Evolutionary conservation across 2,329 filamentous ascomycete species (phyloP), one percentile per base, ranked within the genome.

Genomic region (Xylogone sp.): DNA sequence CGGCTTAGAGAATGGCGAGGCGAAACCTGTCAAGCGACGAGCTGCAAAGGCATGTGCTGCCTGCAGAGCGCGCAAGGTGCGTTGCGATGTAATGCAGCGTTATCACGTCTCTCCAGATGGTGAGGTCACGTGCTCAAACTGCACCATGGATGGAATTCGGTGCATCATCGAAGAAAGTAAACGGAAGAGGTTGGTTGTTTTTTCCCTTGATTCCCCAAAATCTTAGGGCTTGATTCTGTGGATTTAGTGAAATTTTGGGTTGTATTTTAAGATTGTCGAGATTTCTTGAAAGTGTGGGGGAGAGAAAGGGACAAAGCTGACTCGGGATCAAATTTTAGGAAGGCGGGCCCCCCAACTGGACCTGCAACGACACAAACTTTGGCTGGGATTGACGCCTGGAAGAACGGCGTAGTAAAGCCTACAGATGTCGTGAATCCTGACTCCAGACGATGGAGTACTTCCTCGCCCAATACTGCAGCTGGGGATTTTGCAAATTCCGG

Each of bases 21-120:
- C 56, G 0, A 62, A 61, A 29, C 59, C 59, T 1, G 58, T 65
- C 43, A 97, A 96, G 72, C 81, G 91, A 64, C 82, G 92, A 65
- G 91, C 92, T n/a, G 90, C 91, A 9, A 88, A 93, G 61, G 92
- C 92, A 18, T 97, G 92, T 68, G 89, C 90, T 56, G 90, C 87
- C 62, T 96, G 92, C 71, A 82, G 92, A 62, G 85, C 88, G 52
- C 84, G 92, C 65, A 97, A 97, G 69, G 92, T 97, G 42, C 83
- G 92, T 52, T 97, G 92, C 74, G 92, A 97, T 73, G 91, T 96
- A 51, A 90, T 94, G 53, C 90, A 96, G 69, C 87, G 57, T n/a
- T 62, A 62, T 42, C 61, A 64, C 42, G 48, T 60, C 29, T 59
- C 54, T 10, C 54, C 58, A 4, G 57, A 62, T 21, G 62, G 64